Evolutionary conservation across 306 rosid genomes (phyloP).

Genomic region (Casuarina cunninghamiana): DNA sequence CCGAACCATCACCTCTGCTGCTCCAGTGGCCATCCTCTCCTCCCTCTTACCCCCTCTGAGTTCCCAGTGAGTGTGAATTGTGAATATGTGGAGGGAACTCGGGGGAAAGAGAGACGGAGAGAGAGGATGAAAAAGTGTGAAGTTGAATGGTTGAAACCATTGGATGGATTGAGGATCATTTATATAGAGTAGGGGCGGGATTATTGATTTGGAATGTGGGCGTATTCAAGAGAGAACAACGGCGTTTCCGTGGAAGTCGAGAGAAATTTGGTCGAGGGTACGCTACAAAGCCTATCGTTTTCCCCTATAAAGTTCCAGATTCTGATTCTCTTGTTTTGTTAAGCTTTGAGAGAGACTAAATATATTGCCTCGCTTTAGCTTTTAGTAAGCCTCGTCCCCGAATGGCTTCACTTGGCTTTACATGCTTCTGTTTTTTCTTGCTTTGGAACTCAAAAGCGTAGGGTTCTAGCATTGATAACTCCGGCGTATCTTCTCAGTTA

Average conservation of each 20-base stretch:
- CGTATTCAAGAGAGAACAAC: neutral
- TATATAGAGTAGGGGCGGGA: neutral
- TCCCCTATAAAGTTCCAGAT: neutral
- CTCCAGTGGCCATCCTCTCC: constrained; percentile 36
- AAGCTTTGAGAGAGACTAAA: neutral
- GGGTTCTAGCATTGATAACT: too few relatives aligned
- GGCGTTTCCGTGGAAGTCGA: too few relatives aligned
- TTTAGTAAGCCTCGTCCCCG: neutral
- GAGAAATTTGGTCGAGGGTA: too few relatives aligned
- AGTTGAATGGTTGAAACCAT: too few relatives aligned
- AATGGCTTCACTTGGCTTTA: too few relatives aligned
- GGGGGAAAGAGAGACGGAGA: too few relatives aligned
- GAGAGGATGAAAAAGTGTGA: too few relatives aligned
- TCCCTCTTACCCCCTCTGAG: neutral
- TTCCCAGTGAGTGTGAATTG: too few relatives aligned
- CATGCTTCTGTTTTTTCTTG: too few relatives aligned
- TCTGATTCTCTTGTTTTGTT: neutral
- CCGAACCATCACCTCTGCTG: constrained; percentile 31
- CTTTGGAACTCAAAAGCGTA: too few relatives aligned
- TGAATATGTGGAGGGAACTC: too few relatives aligned
- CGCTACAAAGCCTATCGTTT: neutral
- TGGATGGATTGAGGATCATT: neutral
- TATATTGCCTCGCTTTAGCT: neutral
- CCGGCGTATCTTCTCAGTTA: too few relatives aligned
- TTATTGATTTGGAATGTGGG: neutral